phyloP scores from a whole-genome alignment of 805 yeast species.

The Sugiyamaella boreocaroliniensis region DNA sequence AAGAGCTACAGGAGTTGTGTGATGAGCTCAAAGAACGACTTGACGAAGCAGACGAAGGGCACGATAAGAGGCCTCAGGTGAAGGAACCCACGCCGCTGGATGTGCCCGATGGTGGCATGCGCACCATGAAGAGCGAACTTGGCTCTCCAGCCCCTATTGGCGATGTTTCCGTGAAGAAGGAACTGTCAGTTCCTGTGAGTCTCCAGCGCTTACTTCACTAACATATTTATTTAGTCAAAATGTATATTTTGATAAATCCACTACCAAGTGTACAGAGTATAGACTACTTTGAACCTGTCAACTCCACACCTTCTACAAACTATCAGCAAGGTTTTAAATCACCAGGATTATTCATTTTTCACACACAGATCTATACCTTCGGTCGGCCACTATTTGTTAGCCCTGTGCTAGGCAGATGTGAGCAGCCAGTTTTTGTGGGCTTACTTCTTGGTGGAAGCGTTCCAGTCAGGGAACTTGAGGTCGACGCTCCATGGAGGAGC shows the following conservation, averaged over 20 bases:
- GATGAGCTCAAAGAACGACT: not conserved
- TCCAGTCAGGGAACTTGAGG: constrained; percentile 27
- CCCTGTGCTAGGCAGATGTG: no score
- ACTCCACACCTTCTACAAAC: not conserved
- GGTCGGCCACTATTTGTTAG: no score
- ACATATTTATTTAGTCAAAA: no score
- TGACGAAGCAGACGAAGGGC: not conserved
- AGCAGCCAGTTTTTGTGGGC: not conserved
- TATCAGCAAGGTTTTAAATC: not conserved
- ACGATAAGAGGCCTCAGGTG: not conserved
- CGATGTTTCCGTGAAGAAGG: not conserved
- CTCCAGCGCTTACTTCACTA: not conserved
- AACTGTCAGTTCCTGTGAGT: not conserved
- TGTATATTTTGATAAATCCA: not conserved
- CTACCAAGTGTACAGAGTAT: no score
- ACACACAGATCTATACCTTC: no score
- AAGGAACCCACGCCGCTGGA: not conserved
- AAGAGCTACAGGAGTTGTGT: constrained; percentile 1
- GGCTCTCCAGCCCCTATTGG: not conserved
- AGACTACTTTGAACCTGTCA: no score
- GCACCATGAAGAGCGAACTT: not conserved
- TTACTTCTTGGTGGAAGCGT: constrained; percentile 4
- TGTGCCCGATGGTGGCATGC: not conserved
- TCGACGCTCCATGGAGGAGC: constrained; percentile 28
- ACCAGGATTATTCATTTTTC: not conserved